phyloP scores from a whole-genome alignment of 768 basidiomycete genomes.

The Exsudoporus frostii region DNA sequence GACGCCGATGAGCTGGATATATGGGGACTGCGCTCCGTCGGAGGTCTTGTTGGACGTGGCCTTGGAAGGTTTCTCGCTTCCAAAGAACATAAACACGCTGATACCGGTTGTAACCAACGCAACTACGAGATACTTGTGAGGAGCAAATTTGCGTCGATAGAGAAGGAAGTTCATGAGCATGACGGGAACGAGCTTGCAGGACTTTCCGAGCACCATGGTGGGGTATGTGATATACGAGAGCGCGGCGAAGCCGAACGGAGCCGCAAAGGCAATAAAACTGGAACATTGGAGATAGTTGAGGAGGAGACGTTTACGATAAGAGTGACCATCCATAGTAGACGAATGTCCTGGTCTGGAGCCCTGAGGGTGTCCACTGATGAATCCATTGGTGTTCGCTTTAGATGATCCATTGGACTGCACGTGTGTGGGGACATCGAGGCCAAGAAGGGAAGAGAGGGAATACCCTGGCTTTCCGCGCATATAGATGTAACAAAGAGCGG shows the following conservation, averaged over 20 bases:
- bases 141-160: slow-evolving; percentile 88
- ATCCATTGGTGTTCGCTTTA: slow-evolving; percentile 36
- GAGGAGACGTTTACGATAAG: slow-evolving; percentile 50
- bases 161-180: slow-evolving; percentile 97
- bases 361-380: slow-evolving; percentile 33
- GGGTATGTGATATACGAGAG: slow-evolving; percentile 97
- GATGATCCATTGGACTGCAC: slow-evolving; percentile 19
- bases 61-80: slow-evolving; percentile 48
- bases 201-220: slow-evolving; percentile 98
- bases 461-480: slow-evolving; percentile 54
- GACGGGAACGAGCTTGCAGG: slow-evolving; percentile 98
- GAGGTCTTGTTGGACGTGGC: slow-evolving; percentile 33
- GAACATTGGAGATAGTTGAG: slow-evolving; percentile 80
- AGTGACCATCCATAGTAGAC: slow-evolving; percentile 30
- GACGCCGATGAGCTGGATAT: slow-evolving; percentile 67
- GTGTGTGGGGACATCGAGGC: slow-evolving; percentile 44
- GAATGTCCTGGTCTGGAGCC: slow-evolving; percentile 23
- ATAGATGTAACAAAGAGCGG: slow-evolving; percentile 74
- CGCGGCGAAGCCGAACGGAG: slow-evolving; percentile 94
- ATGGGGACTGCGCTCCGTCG: slow-evolving; percentile 34
- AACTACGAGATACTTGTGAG: slow-evolving; percentile 95
- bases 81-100: slow-evolving; percentile 91
- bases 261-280: slow-evolving; percentile 82
- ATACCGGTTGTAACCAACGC: slow-evolving; percentile 90
- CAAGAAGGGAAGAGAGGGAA: slow-evolving; percentile 55